phyloP scores from a whole-genome alignment of 371 early-diverging fungal genomes.

The Gilbertella persicaria region DNA sequence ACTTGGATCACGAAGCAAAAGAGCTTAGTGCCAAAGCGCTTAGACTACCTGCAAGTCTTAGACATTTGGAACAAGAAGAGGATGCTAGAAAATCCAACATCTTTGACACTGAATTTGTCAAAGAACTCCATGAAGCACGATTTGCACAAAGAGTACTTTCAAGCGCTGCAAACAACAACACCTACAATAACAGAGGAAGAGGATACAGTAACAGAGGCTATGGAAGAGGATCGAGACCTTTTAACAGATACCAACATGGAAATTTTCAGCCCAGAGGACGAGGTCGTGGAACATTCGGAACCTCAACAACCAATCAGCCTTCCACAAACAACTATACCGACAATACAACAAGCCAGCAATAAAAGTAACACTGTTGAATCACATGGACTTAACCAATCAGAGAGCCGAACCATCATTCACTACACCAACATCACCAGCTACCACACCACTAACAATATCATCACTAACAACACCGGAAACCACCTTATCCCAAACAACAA shows the following conservation, averaged over 20 bases:
- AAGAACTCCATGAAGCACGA: background rate
- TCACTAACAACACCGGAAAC: no score
- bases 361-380: no score
- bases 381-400: no score
- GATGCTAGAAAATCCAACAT: conserved; percentile 1
- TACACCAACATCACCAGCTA: no score
- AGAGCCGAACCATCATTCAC: no score
- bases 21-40: conserved; percentile 3
- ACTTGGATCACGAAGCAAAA: conserved; percentile 7
- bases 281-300: background rate
- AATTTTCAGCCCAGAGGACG: background rate
- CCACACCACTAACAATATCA: no score
- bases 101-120: background rate
- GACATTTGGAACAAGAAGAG: conserved; percentile 7
- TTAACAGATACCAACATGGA: background rate
- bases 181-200: background rate
- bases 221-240: conserved; percentile 1
- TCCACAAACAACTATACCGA: no score
- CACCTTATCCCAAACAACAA: no score
- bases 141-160: background rate
- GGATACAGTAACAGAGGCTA: background rate
- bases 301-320: no score
- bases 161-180: background rate
- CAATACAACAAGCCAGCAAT: no score
- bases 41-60: conserved; percentile 4